Base-by-base conservation (phyloP, 495 filamentous ascomycete genomes). In the Pseudotulostoma volvatum region DNA sequence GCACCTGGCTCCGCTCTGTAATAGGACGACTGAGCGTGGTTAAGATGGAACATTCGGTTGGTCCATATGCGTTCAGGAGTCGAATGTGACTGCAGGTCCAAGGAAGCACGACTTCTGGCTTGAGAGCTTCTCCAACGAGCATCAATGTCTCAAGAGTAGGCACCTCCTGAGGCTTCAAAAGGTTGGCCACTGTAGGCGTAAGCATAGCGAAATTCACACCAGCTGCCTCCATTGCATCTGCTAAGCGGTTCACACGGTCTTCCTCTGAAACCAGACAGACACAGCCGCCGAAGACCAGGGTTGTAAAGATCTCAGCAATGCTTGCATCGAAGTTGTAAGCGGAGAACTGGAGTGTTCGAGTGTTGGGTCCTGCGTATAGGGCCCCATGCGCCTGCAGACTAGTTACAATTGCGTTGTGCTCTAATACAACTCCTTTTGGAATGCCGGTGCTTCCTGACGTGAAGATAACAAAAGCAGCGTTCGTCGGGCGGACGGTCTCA, bases 381-480 rank as follows among this genome's bases (percentile, higher is more conserved):
- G 64, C 9, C 72, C 66, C 53, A 84, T 84, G 3, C 78, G 70
- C 2, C 75, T 60, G 67, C 84, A 79, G 21, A 77, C 78, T 46
- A 84, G 80, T n/a, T 83, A 73, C 0, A 70, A 65, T 49, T 79
- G 85, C 40, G 7, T 79, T 66, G 45, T 87, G 83, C 2, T 74
- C 81, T 25, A 87, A 67, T 31, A 79, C 63, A 40, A 79, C 82
- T 4, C 82, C 82, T 46, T 92, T 92, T 0, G 83, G 82, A 0
- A 67, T 76, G 4, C 83, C 83, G 0, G 82, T 87, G 8, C 77
- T 83, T n/a, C 83, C 83, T 2, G 78, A 84, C 0, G 83, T 88
- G 55, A 83, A 92, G 2, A 85, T 44, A 13, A 50, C 39, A 31
- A 38, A 58, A 13, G 39, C 33, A 3, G 36, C 42, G 34, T 42